Evolutionary conservation across 768 basidiomycete genomes (phyloP).

Genomic region (Lactarius psammicola): DNA sequence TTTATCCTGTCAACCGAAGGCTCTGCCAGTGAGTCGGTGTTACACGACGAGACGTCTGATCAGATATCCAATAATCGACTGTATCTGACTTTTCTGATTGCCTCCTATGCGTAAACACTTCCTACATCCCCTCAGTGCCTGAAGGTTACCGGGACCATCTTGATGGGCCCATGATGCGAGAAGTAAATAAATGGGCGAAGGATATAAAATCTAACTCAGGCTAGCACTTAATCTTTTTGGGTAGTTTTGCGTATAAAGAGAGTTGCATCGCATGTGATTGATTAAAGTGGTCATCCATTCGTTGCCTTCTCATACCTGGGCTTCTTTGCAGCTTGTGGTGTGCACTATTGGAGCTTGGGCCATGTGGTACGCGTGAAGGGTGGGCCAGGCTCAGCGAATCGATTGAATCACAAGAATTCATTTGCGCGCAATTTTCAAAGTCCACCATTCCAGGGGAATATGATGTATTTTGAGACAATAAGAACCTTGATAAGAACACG

Average conservation of each 20-base stretch:
- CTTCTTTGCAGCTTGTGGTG: background rate
- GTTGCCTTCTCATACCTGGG: background rate
- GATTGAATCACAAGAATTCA: background rate
- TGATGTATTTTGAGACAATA: background rate
- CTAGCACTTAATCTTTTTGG: background rate
- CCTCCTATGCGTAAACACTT: background rate
- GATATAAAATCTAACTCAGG: background rate
- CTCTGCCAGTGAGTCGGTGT: background rate
- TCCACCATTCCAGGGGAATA: background rate
- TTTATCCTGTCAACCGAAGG: background rate
- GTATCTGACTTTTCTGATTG: background rate
- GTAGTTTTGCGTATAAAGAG: too few species aligned
- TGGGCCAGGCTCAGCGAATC: background rate
- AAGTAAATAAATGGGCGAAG: background rate
- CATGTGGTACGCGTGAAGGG: background rate
- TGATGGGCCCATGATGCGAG: background rate
- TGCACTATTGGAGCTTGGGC: background rate
- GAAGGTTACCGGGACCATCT: background rate
- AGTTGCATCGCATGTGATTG: background rate
- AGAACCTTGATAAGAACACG: background rate
- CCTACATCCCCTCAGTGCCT: background rate
- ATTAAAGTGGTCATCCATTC: background rate
- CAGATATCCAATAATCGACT: background rate
- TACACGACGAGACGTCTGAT: background rate
- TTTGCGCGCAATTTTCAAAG: background rate